A percentile compares a stretch with the other conserved stretches of the same genome.
Conservation (phyloP, 345 rosid species). For the Salix arbutifolia region DNA sequence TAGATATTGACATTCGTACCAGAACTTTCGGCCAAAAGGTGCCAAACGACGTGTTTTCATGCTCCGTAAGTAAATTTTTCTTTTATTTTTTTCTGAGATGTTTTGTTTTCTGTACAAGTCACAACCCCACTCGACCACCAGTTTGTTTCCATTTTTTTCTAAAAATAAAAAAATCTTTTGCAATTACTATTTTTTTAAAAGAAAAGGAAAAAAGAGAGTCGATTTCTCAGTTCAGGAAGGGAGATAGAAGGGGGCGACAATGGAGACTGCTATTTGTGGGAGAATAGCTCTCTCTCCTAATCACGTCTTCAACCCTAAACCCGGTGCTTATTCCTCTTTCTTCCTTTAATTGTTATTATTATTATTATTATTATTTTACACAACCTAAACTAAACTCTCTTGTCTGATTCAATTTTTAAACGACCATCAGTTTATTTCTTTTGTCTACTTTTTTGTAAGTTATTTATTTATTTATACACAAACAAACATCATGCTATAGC, state of each 20-base stretch:
- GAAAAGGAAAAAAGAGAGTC: not conserved
- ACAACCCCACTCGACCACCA: not conserved
- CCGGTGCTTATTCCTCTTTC: slow-evolving; percentile 37
- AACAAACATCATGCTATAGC: not conserved
- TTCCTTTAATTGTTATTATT: not conserved
- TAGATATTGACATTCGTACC: too few relatives aligned
- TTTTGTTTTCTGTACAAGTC: not conserved
- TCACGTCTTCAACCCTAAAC: slow-evolving; percentile 50
- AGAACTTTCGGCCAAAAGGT: not conserved
- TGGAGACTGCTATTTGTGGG: slow-evolving; percentile 75
- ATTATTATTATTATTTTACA: not conserved
- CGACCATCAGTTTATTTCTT: not conserved
- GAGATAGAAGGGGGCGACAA: slow-evolving; percentile 15
- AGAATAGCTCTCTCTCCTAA: slow-evolving; percentile 68
- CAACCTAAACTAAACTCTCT: not conserved
- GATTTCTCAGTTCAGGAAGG: not conserved
- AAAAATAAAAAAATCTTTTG: not conserved
- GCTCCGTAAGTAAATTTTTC: not conserved
- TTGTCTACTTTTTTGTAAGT: not conserved
- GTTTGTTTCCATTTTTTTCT: not conserved
- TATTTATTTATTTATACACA: not conserved
- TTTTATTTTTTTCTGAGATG: not conserved
- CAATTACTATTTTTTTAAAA: not conserved
- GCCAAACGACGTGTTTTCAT: not conserved
- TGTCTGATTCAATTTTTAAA: not conserved